These are phyloP conservation scores for Peronosclerospora sorghi DNA, from an alignment of 352 stramenopile genomes.

Conservation along the genomic window DNA sequence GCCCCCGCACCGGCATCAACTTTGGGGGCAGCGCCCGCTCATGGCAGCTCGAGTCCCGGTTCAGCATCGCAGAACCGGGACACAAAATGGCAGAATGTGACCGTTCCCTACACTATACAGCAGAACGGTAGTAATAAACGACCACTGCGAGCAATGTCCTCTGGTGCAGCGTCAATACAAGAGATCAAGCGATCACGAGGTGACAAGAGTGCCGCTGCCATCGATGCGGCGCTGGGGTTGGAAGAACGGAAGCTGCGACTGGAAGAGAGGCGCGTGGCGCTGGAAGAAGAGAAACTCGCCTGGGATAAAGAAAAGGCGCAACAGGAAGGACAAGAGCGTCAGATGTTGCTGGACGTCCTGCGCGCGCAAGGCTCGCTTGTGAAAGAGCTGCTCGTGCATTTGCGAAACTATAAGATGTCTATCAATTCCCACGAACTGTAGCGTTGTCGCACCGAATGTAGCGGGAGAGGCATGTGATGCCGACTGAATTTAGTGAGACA, in stretches of 20 bases:
- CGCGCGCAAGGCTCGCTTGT: conserved; percentile 22
- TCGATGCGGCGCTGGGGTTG: conserved; percentile 3
- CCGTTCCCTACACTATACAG: too few species aligned
- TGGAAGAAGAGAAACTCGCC: conserved; percentile 25
- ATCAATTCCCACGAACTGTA: conserved; percentile 7
- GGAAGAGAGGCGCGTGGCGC: conserved; percentile 19
- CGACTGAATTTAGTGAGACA: conserved; percentile 2
- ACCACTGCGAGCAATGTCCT: conserved; percentile 3
- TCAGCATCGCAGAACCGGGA: conserved; percentile 3
- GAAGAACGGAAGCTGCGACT: conserved; percentile 26
- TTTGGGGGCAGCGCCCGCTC: not conserved
- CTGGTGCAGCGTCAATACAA: conserved; percentile 2
- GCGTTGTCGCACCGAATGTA: not conserved
- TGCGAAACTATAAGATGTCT: conserved; percentile 10
- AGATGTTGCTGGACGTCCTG: conserved; percentile 27
- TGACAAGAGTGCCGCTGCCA: conserved; percentile 3
- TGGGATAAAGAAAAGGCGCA: conserved; percentile 26
- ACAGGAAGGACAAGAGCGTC: conserved; percentile 21
- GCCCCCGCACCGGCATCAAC: conserved; percentile 11
- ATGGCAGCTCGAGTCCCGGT: conserved; percentile 7
- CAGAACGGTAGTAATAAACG: conserved; percentile 24
- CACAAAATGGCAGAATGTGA: too few species aligned
- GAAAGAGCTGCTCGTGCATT: conserved; percentile 20
- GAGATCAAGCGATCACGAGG: conserved; percentile 14
- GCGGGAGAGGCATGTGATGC: too few species aligned